Conservation (phyloP, 805 yeast genomes). For the Wickerhamiella parazyma region DNA sequence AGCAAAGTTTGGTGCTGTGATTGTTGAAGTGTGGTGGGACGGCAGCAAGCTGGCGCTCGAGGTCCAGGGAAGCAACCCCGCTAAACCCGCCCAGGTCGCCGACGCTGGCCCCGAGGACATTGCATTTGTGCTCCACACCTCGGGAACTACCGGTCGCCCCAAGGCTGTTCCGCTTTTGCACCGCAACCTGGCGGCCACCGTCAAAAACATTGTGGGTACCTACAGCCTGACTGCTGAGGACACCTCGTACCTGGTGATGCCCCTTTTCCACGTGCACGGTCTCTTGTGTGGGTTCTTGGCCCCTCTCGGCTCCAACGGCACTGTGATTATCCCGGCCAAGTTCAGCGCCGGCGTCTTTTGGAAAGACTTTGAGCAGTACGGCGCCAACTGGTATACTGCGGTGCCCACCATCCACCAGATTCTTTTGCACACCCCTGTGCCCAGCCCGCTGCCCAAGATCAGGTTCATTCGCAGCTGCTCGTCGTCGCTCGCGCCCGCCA, state of each 20-base stretch:
- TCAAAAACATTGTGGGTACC: constrained; percentile 44
- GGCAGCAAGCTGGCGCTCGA: constrained; percentile 30
- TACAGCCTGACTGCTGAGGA: constrained; percentile 39
- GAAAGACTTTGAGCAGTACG: constrained; percentile 37
- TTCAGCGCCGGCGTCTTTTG: constrained; percentile 53
- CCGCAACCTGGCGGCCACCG: constrained; percentile 45
- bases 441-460: constrained; percentile 38
- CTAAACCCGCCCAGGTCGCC: constrained; percentile 1
- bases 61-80: not conserved
- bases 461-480: constrained; percentile 64
- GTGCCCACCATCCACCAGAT: constrained; percentile 69
- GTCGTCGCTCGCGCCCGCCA: constrained; percentile 53
- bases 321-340: constrained; percentile 45
- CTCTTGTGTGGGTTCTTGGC: constrained; percentile 51
- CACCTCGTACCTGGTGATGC: constrained; percentile 56
- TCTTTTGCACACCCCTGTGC: constrained; percentile 39
- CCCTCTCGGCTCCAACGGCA: constrained; percentile 46
- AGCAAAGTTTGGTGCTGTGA: constrained; percentile 31
- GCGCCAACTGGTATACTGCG: constrained; percentile 61
- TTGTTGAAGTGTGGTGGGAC: constrained; percentile 41
- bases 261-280: constrained; percentile 67
- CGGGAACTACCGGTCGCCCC: constrained; percentile 67
- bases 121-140: constrained; percentile 56
- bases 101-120: constrained; percentile 35
- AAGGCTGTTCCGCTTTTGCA: constrained; percentile 64